A percentile compares a stretch with the other conserved stretches of the same genome.
Evolutionary conservation across 2,329 filamentous ascomycete genomes (phyloP).

Genomic region (Talaromyces sp.): DNA sequence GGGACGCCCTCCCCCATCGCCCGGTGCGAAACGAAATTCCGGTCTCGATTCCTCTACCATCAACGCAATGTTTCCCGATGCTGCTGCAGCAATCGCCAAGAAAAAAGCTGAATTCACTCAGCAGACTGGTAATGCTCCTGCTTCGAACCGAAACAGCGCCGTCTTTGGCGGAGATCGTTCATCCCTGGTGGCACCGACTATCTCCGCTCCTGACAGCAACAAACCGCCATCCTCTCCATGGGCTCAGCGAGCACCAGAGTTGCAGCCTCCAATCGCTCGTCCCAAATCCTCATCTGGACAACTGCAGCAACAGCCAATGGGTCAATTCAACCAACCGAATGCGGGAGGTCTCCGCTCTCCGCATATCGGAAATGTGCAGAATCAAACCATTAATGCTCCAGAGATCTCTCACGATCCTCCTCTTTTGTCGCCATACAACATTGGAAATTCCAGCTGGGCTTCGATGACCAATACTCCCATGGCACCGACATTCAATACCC

Average conservation of each 20-base stretch:
- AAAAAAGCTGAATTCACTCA: slow-evolving; percentile 98
- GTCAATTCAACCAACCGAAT: slow-evolving; percentile 85
- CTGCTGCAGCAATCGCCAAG: slow-evolving; percentile 94
- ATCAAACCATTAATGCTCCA: slow-evolving; percentile 70
- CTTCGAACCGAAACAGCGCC: slow-evolving; percentile 89
- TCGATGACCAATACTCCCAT: slow-evolving; percentile 98
- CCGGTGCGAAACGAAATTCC: slow-evolving; percentile 84
- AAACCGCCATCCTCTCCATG: slow-evolving; percentile 77
- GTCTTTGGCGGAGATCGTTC: slow-evolving; percentile 67
- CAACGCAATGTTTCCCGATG: slow-evolving; percentile 98
- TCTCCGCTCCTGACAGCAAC: slow-evolving; percentile 63
- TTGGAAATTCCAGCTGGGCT: slow-evolving; percentile 89
- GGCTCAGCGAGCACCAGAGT: slow-evolving; percentile 57
- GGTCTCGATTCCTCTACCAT: slow-evolving; percentile 91
- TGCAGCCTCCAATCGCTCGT: slow-evolving; percentile 52
- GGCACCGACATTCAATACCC: slow-evolving; percentile 73
- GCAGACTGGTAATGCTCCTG: slow-evolving; percentile 82
- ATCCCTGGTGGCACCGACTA: slow-evolving; percentile 71
- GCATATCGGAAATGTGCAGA: slow-evolving; percentile 74
- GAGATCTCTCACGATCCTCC: slow-evolving; percentile 72
- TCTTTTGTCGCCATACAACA: slow-evolving; percentile 74
- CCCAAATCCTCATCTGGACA: slow-evolving; percentile 72
- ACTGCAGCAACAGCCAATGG: slow-evolving; percentile 66
- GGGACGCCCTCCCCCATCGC: slow-evolving; percentile 72
- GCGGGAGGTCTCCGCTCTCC: slow-evolving; percentile 77